Evolutionary conservation across 2,329 filamentous ascomycete species (phyloP).

Genomic region (Xenoacremonium recifei): DNA sequence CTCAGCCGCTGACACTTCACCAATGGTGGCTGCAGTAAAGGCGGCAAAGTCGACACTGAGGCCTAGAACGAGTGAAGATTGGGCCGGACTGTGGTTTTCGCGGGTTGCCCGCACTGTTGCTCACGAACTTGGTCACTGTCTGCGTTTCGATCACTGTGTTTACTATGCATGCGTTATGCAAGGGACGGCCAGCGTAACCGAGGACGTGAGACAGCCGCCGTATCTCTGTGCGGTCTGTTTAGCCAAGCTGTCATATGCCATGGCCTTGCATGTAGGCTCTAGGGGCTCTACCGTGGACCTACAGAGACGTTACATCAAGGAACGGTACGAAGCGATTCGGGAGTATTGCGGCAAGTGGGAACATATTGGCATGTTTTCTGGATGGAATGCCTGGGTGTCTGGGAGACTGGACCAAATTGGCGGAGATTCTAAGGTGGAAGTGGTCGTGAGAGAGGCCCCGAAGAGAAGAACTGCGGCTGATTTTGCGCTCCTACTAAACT

Average conservation of each 20-base stretch:
- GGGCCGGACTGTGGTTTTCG: conserved; percentile 54
- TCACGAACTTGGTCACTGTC: conserved; percentile 68
- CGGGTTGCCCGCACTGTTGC: conserved; percentile 55
- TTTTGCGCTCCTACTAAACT: no score
- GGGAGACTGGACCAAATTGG: conserved; percentile 13
- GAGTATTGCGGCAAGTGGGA: conserved; percentile 41
- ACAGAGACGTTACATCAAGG: conserved; percentile 18
- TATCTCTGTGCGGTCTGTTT: conserved; percentile 62
- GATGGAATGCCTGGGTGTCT: conserved; percentile 43
- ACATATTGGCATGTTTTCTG: conserved; percentile 44
- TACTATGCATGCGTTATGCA: conserved; percentile 68
- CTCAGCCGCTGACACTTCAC: conserved; percentile 13
- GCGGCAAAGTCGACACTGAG: conserved; percentile 19
- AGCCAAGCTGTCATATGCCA: conserved; percentile 44
- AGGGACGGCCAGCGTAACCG: conserved; percentile 52
- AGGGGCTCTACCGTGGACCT: conserved; percentile 22
- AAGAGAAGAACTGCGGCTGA: no score
- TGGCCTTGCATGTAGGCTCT: not conserved
- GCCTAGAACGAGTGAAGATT: conserved; percentile 21
- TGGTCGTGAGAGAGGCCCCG: no score
- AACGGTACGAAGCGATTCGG: conserved; percentile 39
- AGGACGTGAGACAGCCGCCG: conserved; percentile 61
- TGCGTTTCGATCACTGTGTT: conserved; percentile 64
- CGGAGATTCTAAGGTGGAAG: no score
- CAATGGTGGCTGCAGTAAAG: conserved; percentile 35